Conservation (phyloP, 106 monocot species). For the Allium cepa region DNA sequence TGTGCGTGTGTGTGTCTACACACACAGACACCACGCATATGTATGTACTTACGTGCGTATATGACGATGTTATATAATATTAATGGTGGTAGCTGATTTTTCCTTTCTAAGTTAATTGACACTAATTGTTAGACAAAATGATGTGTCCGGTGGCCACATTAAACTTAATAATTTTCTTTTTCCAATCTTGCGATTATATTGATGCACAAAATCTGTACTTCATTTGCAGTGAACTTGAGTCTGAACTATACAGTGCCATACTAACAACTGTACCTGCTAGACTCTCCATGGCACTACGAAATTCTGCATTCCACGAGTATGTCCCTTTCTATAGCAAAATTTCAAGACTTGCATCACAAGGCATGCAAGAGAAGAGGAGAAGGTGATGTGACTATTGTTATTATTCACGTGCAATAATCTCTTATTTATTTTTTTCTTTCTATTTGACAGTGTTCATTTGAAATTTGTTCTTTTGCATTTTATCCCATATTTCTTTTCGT, state of each 20-base stretch:
- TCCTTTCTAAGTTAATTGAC: neutral
- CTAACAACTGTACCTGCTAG: conserved; percentile 56
- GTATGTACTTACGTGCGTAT: neutral
- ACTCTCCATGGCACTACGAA: conserved; percentile 41
- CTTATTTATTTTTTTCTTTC: neutral
- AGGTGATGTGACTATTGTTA: conserved; percentile 29
- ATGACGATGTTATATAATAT: neutral
- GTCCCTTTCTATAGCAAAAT: conserved; percentile 62
- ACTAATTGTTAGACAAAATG: neutral
- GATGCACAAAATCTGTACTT: no score
- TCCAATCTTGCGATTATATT: neutral
- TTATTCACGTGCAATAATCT: neutral
- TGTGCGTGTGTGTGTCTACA: no score
- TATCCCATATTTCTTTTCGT: neutral
- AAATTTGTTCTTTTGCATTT: neutral
- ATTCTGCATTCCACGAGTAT: conserved; percentile 79
- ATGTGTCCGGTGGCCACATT: no score
- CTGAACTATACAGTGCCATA: conserved; percentile 29
- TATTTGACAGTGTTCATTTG: neutral
- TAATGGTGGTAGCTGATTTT: neutral
- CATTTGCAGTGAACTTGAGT: conserved; percentile 36
- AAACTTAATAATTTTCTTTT: neutral
- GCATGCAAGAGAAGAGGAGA: conserved; percentile 3
- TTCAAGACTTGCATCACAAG: conserved; percentile 51
- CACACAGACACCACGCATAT: no score